A percentile compares a stretch with the other conserved stretches of the same genome.
Conservation (phyloP, 2,329 filamentous ascomycete genomes). For the Xylariaceae sp. region DNA sequence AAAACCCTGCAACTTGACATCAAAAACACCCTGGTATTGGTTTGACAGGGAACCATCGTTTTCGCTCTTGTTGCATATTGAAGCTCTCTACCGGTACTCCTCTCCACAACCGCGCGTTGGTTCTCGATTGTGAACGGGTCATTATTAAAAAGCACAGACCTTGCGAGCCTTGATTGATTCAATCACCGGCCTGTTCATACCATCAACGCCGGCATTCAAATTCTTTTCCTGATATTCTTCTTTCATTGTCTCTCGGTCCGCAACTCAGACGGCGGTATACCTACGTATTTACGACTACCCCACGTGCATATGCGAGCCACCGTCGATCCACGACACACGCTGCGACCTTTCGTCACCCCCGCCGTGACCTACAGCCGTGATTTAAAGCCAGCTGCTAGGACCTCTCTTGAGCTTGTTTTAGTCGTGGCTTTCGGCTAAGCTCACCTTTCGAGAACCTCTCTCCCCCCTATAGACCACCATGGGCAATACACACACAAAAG, state of each 20-base stretch:
- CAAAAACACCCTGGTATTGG: conserved; percentile 2
- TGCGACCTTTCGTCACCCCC: conserved; percentile 1
- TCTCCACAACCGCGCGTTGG: too few relatives aligned
- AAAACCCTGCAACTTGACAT: conserved; percentile 24
- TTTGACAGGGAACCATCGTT: background rate
- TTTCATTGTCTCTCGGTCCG: too few relatives aligned
- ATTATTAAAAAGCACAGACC: too few relatives aligned
- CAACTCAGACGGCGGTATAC: too few relatives aligned
- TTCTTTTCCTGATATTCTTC: too few relatives aligned
- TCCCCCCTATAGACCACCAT: conserved; percentile 4
- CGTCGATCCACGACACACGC: conserved; percentile 5
- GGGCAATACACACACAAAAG: conserved; percentile 29
- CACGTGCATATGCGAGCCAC: conserved; percentile 16
- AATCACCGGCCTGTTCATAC: too few relatives aligned
- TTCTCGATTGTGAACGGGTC: too few relatives aligned
- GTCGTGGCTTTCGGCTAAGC: background rate
- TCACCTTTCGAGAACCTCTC: background rate
- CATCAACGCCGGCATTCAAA: too few relatives aligned
- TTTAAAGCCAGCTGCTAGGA: background rate
- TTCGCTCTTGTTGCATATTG: too few relatives aligned
- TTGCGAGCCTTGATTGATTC: too few relatives aligned
- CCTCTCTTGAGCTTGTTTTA: background rate
- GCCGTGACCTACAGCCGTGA: background rate
- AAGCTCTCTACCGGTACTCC: too few relatives aligned
- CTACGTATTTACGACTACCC: background rate